Base-by-base conservation (phyloP, 2,329 filamentous ascomycete species). In the Colletotrichum viniferum region DNA sequence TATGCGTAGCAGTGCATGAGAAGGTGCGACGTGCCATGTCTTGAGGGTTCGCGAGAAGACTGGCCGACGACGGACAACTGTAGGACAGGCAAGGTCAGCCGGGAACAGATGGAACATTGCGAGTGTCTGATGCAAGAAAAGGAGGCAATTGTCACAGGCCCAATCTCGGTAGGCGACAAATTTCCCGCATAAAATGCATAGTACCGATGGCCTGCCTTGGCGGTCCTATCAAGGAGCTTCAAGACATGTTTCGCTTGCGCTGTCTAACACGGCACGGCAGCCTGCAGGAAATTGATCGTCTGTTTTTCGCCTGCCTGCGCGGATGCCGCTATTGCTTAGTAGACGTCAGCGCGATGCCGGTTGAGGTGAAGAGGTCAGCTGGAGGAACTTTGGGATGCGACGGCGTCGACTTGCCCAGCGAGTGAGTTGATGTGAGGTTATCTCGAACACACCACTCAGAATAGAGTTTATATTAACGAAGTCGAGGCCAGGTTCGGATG, bases 161-260 rank as follows among this genome's bases (percentile, higher is more conserved):
- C 55, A 76, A 76, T 70, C 55, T 76, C 69, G 69, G 73, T 76
- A 73, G 58, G 65, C 69, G 73, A 76, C 60, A 61, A 76, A 73
- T 71, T 70, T 76, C 71, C 71, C 71, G 71, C 68, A 75, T 69
- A 71, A 52, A 24, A 77, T 77, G 76, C 76, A 73, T 52, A 76
- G 69, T 55, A 60, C 73, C 73, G 63, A 30, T 69, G 43, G 56
- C 24, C 58, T 26, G 26, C 69, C 73, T 73, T 76, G 69, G 55
- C 66, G 38, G 38, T 67, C 74, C 76, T 77, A 77, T 77, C 65
- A 69, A 71, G 76, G 75, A 74, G 71, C 68, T 72, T 75, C 58
- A 38, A 77, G 71, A 72, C 75, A 73, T 72, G 68, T 77, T 72
- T 77, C 69, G 76, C 72, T 75, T 72, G 55, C 36, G 30, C 36